Base-by-base conservation (phyloP, 2,329 filamentous ascomycete species). In the Knufia petricola region DNA sequence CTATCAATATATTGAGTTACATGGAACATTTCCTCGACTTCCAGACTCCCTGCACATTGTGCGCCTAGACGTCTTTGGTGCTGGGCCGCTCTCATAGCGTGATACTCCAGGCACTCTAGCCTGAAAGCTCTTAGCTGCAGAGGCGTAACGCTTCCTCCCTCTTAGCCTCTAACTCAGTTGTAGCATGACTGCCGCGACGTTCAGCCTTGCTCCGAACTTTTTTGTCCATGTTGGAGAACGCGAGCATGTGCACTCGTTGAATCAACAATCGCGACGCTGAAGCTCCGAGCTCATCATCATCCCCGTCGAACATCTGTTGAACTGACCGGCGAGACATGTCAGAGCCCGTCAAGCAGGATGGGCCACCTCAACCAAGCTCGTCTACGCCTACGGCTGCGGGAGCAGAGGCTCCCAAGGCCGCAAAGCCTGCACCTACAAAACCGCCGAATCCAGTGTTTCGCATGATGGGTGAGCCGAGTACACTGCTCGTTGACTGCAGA, bases 371-470 rank as follows among this genome's bases (percentile, higher is more conserved):
- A 44, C 52, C 51, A 26, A 38, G 32, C 32, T 38, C 32, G 23
- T 54, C 64, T 28, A 28, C 26, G 26, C 6, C 26, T 28, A 28
- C 26, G 26, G 26, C 26, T 31, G 45, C 65, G 24, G 56, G 65
- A 51, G 59, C 66, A 61, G 64, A 61, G 53, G 59, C 61, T 50
- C 59, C 44, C 20, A 72, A 61, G 53, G 59, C 60, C 50, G 59
- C 44, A 21, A 72, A 76, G 57, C 64, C 69, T 53, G 60, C 69
- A 56, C 64, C 69, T 53, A 60, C 69, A 40, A 66, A 63, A 30
- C 72, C 71, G 59, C 72, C 76, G 43, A 90, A 90, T 67, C 84
- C 82, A 37, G 84, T 81, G 47, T 78, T 87, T 60, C 79, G 78
- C 55, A 85, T 86, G 76, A 80, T 92, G 70, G 73, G 72, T 72